Conservation (phyloP, 169 alveolate species). For the Eimeria acervulina region DNA sequence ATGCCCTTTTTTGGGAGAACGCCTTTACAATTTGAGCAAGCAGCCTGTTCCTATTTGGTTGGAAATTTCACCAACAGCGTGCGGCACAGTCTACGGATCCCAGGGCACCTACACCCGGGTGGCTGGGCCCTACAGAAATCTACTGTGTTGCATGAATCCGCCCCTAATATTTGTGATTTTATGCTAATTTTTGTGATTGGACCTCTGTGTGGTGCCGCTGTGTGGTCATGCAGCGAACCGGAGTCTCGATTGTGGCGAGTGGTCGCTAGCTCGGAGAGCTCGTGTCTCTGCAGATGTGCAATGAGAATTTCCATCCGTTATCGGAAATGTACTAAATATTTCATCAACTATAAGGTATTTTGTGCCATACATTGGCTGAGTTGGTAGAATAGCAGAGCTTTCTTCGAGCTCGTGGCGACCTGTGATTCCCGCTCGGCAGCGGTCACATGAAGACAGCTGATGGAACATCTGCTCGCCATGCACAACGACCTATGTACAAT, state of each 20-base stretch:
- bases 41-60: neutral
- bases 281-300: constrained; percentile 36
- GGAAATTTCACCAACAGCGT: neutral
- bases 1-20: neutral
- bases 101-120: neutral
- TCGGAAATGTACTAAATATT: neutral
- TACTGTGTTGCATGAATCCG: neutral
- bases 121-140: neutral
- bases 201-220: neutral
- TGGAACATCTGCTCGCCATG: constrained; percentile 69
- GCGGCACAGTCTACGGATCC: neutral
- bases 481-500: neutral
- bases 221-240: constrained; percentile 30
- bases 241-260: constrained; percentile 72
- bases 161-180: neutral
- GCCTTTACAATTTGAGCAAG: neutral
- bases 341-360: neutral
- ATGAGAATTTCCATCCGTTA: neutral
- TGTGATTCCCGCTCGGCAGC: constrained; percentile 75
- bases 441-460: constrained; percentile 76
- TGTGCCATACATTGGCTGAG: neutral
- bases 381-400: neutral
- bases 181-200: neutral
- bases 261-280: constrained; percentile 62
- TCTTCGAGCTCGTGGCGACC: constrained; percentile 12